A percentile compares a stretch with the other conserved stretches of the same genome.
Conservation (phyloP, 192 early-diverging fungal genomes). For the Gorgonomyces haynaldii region DNA sequence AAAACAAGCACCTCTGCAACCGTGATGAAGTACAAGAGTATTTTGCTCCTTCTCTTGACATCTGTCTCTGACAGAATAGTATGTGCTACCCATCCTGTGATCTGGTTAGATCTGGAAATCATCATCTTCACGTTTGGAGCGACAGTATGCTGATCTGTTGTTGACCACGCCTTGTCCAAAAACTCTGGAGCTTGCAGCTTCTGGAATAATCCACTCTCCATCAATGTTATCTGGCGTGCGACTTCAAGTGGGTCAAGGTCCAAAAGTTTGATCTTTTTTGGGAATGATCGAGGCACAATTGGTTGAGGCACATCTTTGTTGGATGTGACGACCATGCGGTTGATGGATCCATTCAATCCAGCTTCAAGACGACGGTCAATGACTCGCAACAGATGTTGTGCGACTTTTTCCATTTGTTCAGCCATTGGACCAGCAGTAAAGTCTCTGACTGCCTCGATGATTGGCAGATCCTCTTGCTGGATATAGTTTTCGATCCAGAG, state of each 20-base stretch:
- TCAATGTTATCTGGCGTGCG: constrained; percentile 88
- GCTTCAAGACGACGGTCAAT: constrained; percentile 63
- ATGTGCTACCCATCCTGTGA: constrained; percentile 80
- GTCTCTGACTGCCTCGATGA: constrained; percentile 63
- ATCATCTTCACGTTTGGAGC: constrained; percentile 80
- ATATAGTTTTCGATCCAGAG: constrained; percentile 92
- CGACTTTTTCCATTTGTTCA: not conserved
- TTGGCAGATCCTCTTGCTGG: constrained; percentile 42
- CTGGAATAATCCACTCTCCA: constrained; percentile 74
- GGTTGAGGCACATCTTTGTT: constrained; percentile 49
- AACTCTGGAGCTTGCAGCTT: constrained; percentile 81
- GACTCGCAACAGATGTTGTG: not conserved
- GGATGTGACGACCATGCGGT: constrained; percentile 13
- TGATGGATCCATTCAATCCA: constrained; percentile 9
- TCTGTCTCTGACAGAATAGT: constrained; percentile 64
- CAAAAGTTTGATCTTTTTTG: constrained; percentile 61
- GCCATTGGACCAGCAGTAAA: constrained; percentile 36
- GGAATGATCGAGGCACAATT: constrained; percentile 66
- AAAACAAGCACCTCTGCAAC: constrained; percentile 34
- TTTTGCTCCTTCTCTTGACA: constrained; percentile 26
- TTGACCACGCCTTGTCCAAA: constrained; percentile 81
- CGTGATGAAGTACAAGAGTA: constrained; percentile 35
- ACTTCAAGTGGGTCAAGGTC: constrained; percentile 89
- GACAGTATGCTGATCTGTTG: constrained; percentile 9
- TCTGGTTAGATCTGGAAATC: constrained; percentile 71